phyloP scores from a whole-genome alignment of 2,329 filamentous ascomycete genomes.

The Zymoseptoria pseudotritici region DNA sequence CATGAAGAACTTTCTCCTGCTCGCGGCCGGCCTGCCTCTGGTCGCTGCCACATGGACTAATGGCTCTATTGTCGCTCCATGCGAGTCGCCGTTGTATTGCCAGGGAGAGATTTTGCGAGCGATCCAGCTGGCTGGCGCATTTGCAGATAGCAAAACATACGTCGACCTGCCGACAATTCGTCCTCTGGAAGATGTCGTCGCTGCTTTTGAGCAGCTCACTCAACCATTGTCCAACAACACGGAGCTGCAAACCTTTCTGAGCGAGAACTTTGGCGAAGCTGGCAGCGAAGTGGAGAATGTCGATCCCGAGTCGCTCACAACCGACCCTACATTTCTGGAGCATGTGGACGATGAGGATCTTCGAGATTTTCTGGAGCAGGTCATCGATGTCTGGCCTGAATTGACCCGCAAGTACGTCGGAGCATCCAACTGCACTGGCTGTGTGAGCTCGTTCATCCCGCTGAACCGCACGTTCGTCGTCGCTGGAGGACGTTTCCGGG shows the following conservation, averaged over 20 bases:
- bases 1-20: neutral
- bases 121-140: slow-evolving; percentile 57
- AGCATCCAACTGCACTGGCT: slow-evolving; percentile 49
- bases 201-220: slow-evolving; percentile 51
- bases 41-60: slow-evolving; percentile 48
- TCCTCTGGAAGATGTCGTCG: slow-evolving; percentile 53
- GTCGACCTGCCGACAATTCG: slow-evolving; percentile 56
- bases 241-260: slow-evolving; percentile 54
- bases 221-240: slow-evolving; percentile 58
- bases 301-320: slow-evolving; percentile 44
- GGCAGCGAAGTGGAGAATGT: slow-evolving; percentile 56
- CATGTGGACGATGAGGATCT: slow-evolving; percentile 52
- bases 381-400: slow-evolving; percentile 64
- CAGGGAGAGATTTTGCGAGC: slow-evolving; percentile 56
- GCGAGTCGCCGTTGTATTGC: slow-evolving; percentile 62
- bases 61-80: slow-evolving; percentile 55
- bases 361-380: slow-evolving; percentile 53
- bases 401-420: slow-evolving; percentile 54
- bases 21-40: slow-evolving; percentile 6
- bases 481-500: slow-evolving; percentile 62
- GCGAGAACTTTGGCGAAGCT: slow-evolving; percentile 55
- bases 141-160: slow-evolving; percentile 63
- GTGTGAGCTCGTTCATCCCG: slow-evolving; percentile 59
- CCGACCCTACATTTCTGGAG: slow-evolving; percentile 52
- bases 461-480: slow-evolving; percentile 63